phyloP scores from a whole-genome alignment of 192 early-diverging fungal species.

The Blastocladiella britannica region DNA sequence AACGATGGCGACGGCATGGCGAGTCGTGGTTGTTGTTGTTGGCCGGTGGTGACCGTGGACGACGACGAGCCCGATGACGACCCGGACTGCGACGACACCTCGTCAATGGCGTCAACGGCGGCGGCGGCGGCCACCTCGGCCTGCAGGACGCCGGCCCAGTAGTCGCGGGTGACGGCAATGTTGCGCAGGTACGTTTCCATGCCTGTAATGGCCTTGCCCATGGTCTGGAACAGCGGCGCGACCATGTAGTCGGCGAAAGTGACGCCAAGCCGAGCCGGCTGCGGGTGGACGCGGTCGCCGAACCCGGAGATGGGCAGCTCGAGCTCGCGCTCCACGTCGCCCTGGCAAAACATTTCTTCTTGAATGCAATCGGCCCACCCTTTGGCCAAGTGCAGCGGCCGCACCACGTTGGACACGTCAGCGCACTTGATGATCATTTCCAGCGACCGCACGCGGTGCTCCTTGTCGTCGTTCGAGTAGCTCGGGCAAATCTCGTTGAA shows the following conservation, averaged over 20 bases:
- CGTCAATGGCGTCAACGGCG: too few species aligned
- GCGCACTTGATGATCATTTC: constrained; percentile 28
- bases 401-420: constrained; percentile 24
- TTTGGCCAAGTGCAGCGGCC: background rate
- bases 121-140: background rate
- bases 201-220: background rate
- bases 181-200: background rate
- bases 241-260: background rate
- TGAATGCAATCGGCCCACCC: background rate
- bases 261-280: background rate
- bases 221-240: background rate
- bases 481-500: constrained; percentile 17
- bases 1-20: too few species aligned
- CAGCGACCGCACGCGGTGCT: constrained; percentile 9
- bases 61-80: too few species aligned
- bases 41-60: too few species aligned
- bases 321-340: background rate
- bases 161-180: background rate
- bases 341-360: background rate
- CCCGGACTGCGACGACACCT: too few species aligned
- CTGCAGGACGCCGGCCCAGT: background rate
- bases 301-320: background rate
- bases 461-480: constrained; percentile 14
- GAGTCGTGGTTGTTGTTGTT: too few species aligned
- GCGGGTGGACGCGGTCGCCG: background rate